Conservation (phyloP, 1,139 yeast genomes). For the Wickerhamomyces sp. region DNA sequence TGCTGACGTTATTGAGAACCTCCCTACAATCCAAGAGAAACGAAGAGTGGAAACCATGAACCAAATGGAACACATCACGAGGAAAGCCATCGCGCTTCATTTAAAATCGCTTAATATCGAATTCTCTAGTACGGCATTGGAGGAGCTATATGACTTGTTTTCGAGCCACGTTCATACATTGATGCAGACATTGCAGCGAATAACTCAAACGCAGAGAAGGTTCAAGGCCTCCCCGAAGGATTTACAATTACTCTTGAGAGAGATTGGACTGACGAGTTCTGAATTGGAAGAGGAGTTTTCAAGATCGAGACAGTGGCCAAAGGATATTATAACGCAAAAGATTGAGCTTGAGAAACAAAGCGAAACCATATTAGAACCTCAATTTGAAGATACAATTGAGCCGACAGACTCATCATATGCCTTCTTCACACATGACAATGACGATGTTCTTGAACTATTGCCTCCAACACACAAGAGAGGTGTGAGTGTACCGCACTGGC, state of each 20-base stretch:
- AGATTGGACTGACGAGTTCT: conserved; percentile 38
- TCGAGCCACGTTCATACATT: conserved; percentile 46
- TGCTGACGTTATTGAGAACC: no score
- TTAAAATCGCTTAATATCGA: conserved; percentile 34
- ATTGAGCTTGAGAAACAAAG: conserved; percentile 10
- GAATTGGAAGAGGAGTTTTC: conserved; percentile 41
- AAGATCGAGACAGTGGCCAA: conserved; percentile 17
- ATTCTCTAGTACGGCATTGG: conserved; percentile 40
- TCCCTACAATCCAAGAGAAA: no score
- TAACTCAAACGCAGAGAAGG: conserved; percentile 67
- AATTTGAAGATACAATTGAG: conserved; percentile 17
- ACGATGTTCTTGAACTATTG: conserved; percentile 46
- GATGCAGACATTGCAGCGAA: conserved; percentile 41
- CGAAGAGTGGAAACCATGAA: conserved; percentile 8
- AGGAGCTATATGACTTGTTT: conserved; percentile 42
- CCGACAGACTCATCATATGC: conserved; percentile 35
- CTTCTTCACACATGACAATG: conserved; percentile 39
- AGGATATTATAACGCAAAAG: conserved; percentile 12
- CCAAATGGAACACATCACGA: conserved; percentile 19
- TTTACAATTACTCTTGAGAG: conserved; percentile 42
- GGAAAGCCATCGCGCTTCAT: conserved; percentile 29
- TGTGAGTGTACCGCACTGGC: conserved; percentile 61
- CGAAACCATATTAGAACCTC: conserved; percentile 7
- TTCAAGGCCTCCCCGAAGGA: conserved; percentile 55
- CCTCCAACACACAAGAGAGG: conserved; percentile 49